A percentile compares a stretch with the other conserved stretches of the same genome.
Evolutionary conservation across 1,284 basidiomycete species (phyloP).

Genomic region (Sporisorium sorghi): DNA sequence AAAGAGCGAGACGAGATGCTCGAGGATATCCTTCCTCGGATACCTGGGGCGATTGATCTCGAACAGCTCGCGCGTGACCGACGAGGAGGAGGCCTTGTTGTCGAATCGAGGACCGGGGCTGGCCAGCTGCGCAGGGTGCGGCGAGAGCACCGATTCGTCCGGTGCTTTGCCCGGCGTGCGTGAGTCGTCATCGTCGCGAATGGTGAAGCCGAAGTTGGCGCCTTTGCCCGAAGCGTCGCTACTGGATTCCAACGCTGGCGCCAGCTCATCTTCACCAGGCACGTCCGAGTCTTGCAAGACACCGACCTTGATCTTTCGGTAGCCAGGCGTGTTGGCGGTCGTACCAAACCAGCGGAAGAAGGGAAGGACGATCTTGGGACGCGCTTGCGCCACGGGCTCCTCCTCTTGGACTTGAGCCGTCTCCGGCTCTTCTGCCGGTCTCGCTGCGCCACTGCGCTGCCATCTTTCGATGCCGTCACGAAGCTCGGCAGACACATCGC

Average conservation of each 20-base stretch:
- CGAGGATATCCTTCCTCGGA: conserved; percentile 51
- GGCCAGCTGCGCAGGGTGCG: conserved; percentile 21
- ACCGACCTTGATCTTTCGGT: conserved; percentile 62
- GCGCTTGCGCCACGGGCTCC: conserved; percentile 16
- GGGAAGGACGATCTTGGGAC: conserved; percentile 57
- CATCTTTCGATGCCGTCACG: conserved; percentile 51
- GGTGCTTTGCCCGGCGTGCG: conserved; percentile 25
- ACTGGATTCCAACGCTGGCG: conserved; percentile 26
- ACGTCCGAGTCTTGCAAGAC: conserved; percentile 54
- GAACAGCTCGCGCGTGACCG: conserved; percentile 56
- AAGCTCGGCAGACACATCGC: conserved; percentile 38
- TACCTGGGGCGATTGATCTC: conserved; percentile 59
- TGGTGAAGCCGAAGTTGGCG: conserved; percentile 32
- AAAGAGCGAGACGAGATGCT: conserved; percentile 54
- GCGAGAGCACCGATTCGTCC: conserved; percentile 38
- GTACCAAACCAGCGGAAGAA: conserved; percentile 66
- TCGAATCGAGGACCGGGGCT: conserved; percentile 29
- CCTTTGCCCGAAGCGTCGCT: conserved; percentile 8
- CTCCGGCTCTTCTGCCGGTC: conserved; percentile 27
- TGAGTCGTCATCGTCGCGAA: conserved; percentile 42
- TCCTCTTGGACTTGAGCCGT: conserved; percentile 15
- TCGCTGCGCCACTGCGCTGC: conserved; percentile 39
- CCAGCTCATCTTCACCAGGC: conserved; percentile 40
- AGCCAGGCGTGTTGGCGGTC: conserved; percentile 63
- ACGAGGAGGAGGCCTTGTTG: conserved; percentile 52